These are phyloP conservation scores for Aspergillus olivimuriae DNA, from an alignment of 495 filamentous ascomycete species.

Conservation along the genomic window DNA sequence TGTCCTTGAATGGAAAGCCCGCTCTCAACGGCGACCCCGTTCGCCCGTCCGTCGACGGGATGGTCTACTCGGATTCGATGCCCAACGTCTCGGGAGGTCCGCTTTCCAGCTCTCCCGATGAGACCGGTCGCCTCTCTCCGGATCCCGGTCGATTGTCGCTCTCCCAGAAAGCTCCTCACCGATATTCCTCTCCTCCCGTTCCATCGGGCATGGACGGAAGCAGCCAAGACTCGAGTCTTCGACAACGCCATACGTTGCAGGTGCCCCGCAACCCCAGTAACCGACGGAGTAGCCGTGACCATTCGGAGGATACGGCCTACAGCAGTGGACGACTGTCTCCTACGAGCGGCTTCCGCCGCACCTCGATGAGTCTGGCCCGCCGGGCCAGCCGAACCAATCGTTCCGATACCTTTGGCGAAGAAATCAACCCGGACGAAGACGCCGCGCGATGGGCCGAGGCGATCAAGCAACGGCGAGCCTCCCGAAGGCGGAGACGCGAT, in stretches of 20 bases:
- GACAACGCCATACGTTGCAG: slow-evolving; percentile 87
- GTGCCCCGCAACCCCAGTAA: slow-evolving; percentile 58
- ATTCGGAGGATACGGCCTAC: slow-evolving; percentile 56
- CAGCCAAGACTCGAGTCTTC: slow-evolving; percentile 42
- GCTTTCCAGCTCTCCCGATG: slow-evolving; percentile 31
- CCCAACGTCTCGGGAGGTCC: slow-evolving; percentile 23
- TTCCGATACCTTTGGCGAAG: slow-evolving; percentile 76
- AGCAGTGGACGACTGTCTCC: slow-evolving; percentile 83
- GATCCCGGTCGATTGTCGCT: slow-evolving; percentile 34
- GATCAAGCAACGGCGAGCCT: slow-evolving; percentile 82
- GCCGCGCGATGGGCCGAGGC: slow-evolving; percentile 88
- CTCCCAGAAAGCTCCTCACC: slow-evolving; percentile 46
- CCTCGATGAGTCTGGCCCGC: slow-evolving; percentile 75
- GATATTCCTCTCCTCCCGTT: slow-evolving; percentile 72
- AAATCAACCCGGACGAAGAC: slow-evolving; percentile 81
- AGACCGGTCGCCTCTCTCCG: slow-evolving; percentile 32
- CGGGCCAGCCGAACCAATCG: slow-evolving; percentile 77
- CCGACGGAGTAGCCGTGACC: slow-evolving; percentile 49
- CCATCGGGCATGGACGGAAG: slow-evolving; percentile 39
- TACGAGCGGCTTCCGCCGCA: slow-evolving; percentile 59
- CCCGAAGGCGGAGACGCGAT: slow-evolving; percentile 70
- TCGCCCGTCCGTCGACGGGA: slow-evolving; percentile 30
- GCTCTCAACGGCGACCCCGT: slow-evolving; percentile 36
- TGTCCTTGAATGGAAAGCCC: slow-evolving; percentile 27
- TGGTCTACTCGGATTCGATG: slow-evolving; percentile 22